Evolutionary conservation across 306 rosid species (phyloP), one percentile per base, ranked within the genome.

Genomic region (Dalbergia oliveri): DNA sequence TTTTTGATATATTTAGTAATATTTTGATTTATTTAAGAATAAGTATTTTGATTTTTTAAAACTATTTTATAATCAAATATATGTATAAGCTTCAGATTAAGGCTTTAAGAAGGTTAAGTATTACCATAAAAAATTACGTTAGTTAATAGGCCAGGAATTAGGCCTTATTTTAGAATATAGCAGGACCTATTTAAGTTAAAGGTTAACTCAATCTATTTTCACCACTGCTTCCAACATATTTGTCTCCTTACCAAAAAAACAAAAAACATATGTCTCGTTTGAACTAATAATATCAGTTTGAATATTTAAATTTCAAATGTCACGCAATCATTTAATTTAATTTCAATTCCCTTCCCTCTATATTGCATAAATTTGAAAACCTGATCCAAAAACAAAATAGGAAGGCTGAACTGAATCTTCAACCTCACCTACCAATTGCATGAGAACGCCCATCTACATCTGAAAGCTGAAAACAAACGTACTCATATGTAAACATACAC

Each of bases 231-330:
- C 21, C 23, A 21, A 21, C 23, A 21, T 21, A 21, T 0, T 1
- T 21, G 23, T 21, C 23, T 21, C 23, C 23, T 21, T 21, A 1
- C 23, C 23, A 21, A 21, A 21, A 21, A 1, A 21, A 21, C n/a
- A 21, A 21, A 47, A 53, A 49, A 53, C 13, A 72, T 73, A 19
- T 79, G 69, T 59, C 59, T 64, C 56, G 6, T 26, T 47, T 43
- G 41, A 43, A 21, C 50, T 14, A 53, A 50, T 39, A 63, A 56
- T 53, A 53, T 54, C 69, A 56, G 72, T 5, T n/a, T 64, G 68
- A 80, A 73, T 41, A 49, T 79, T 80, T 31, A 33, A 81, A 66
- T 74, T 74, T 81, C 70, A 66, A 81, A 73, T 53, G 10, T 54
- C 57, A 77, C 34, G n/a, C 33, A 18, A 23, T 56, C 8, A 31